Evolutionary conservation across 306 rosid genomes (phyloP).

Genomic region (Cyamopsis tetragonoloba): DNA sequence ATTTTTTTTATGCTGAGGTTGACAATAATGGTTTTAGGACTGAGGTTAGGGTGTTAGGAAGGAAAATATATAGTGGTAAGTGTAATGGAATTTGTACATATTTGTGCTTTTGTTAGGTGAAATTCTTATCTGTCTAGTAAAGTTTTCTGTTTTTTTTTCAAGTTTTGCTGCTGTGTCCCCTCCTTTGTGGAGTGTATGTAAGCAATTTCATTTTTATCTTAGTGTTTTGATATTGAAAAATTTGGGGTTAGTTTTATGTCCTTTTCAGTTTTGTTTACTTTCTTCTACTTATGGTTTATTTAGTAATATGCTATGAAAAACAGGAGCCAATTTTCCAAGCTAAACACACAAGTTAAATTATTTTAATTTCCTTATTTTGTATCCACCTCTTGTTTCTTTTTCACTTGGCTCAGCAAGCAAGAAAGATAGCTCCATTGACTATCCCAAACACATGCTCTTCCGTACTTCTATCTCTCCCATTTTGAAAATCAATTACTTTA

Average conservation of each 20-base stretch:
- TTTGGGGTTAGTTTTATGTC: constrained; percentile 22
- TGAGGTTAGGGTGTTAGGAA: constrained; percentile 31
- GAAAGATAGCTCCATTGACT: neutral
- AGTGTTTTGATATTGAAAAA: constrained; percentile 3
- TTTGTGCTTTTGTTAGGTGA: constrained; percentile 45
- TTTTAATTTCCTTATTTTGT: neutral
- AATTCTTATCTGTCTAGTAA: constrained; percentile 20
- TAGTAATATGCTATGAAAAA: neutral
- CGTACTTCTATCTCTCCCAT: no score
- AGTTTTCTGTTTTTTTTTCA: neutral
- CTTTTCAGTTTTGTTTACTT: constrained; percentile 22
- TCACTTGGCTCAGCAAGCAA: neutral
- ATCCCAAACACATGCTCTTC: no score
- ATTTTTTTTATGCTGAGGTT: neutral
- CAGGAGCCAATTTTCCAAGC: constrained; percentile 12
- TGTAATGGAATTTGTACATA: neutral
- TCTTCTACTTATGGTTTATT: neutral
- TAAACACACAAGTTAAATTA: neutral
- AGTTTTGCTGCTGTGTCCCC: constrained; percentile 23
- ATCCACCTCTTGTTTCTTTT: neutral
- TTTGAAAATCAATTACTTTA: no score
- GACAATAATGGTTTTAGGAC: constrained; percentile 2
- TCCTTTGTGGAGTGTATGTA: constrained; percentile 7
- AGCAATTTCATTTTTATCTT: constrained; percentile 1
- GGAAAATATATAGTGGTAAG: constrained; percentile 27